Evolutionary conservation across 2,329 filamentous ascomycete species (phyloP), one percentile per base, ranked within the genome.

Genomic region (Colletotrichum destructivum): DNA sequence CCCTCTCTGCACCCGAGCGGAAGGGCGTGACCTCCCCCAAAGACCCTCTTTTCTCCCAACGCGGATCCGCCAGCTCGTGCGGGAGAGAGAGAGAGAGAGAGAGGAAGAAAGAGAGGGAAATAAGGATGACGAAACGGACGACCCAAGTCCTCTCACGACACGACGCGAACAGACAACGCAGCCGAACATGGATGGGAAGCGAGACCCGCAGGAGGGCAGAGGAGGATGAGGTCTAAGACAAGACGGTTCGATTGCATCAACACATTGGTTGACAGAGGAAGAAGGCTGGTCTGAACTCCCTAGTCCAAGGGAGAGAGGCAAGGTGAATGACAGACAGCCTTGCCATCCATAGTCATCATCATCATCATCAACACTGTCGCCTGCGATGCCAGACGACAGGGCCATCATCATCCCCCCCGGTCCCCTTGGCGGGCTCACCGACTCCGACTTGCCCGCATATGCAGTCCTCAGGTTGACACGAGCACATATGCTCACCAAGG

Each of bases 381-480:
- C 38, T 11, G 11, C 54, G 35, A 11, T 40, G 62, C 38, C 49
- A 64, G 62, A 64, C 59, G 46, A 16, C n/a, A 26, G 11, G 44
- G 31, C n/a, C 35, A 18, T 46, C 21, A 7, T 21, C 18, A 6
- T 4, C 26, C 26, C 26, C 26, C 26, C 26, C 26, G 26, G 26
- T 26, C 42, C 57, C 57, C 57, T 49, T 49, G 46, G 18, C 35
- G 59, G 44, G 44, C 59, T 40, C n/a, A 40, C 18, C 2, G 35
- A 2, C 15, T 51, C 26, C 26, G n/a, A 62, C 59, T 61, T 62
- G 44, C 46, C 59, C 44, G 59, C 44, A 61, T 49, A 62, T 62
- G 59, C 59, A 64, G 21, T 21, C 7, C 15, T 26, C 49, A 40
- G 16, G 9, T 38, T 56, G 49, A 42, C 46, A 40, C 49, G 52